Evolutionary conservation across 2,329 filamentous ascomycete genomes (phyloP).

Genomic region (Paecilomyces formosus): DNA sequence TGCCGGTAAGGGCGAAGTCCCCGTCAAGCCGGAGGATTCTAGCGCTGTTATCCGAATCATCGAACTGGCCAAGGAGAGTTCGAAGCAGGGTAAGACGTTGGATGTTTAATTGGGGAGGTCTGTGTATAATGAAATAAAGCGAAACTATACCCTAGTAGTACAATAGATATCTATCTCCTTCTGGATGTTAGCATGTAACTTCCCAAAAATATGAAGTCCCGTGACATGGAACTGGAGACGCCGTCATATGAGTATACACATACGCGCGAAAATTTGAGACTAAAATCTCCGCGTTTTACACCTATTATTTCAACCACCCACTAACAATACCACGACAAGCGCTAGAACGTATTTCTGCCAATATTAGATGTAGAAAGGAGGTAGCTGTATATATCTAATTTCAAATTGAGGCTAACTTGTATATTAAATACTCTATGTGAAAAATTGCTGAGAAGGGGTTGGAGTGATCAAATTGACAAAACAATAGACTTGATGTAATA

Average conservation of each 20-base stretch:
- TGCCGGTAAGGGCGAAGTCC: constrained; percentile 45
- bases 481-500: neutral
- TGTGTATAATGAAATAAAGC: constrained; percentile 8
- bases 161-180: neutral
- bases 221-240: no score
- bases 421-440: neutral
- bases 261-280: no score
- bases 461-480: neutral
- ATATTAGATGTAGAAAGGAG: no score
- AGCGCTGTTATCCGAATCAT: constrained; percentile 49
- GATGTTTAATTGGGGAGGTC: constrained; percentile 17
- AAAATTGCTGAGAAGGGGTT: neutral
- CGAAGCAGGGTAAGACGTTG: constrained; percentile 43
- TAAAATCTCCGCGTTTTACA: no score
- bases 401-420: neutral
- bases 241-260: no score
- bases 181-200: no score
- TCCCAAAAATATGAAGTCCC: no score
- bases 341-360: no score
- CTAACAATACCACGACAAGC: no score
- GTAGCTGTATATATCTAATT: neutral
- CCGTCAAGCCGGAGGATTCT: constrained; percentile 48
- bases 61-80: constrained; percentile 49
- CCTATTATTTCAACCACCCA: no score
- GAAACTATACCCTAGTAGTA: neutral